A percentile compares a stretch with the other conserved stretches of the same genome.
Evolutionary conservation across 2,329 filamentous ascomycete genomes (phyloP).

Genomic region (Colletotrichum plurivorum): DNA sequence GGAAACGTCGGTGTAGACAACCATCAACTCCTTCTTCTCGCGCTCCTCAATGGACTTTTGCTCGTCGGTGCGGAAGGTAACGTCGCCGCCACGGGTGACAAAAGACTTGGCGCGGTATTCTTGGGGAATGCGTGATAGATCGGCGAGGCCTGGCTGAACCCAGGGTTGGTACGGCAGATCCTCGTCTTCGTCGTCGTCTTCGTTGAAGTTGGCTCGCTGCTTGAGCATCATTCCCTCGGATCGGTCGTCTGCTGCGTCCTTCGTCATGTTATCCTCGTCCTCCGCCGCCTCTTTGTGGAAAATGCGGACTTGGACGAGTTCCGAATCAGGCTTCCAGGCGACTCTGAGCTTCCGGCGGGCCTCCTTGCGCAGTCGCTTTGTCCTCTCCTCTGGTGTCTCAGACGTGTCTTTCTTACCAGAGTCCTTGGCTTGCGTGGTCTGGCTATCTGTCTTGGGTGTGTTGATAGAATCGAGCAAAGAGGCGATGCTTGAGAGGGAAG

Average conservation of each 20-base stretch:
- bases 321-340: slow-evolving; percentile 76
- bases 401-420: slow-evolving; percentile 56
- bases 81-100: slow-evolving; percentile 67
- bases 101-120: slow-evolving; percentile 64
- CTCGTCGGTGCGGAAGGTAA: slow-evolving; percentile 67
- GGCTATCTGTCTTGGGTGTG: slow-evolving; percentile 60
- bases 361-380: slow-evolving; percentile 80
- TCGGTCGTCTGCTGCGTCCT: slow-evolving; percentile 80
- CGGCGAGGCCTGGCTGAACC: slow-evolving; percentile 61
- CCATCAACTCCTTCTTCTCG: slow-evolving; percentile 73
- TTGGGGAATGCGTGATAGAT: slow-evolving; percentile 63
- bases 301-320: slow-evolving; percentile 75
- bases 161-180: slow-evolving; percentile 68
- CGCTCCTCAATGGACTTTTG: slow-evolving; percentile 69
- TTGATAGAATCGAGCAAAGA: slow-evolving; percentile 68
- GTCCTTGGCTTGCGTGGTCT: slow-evolving; percentile 65
- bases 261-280: slow-evolving; percentile 77
- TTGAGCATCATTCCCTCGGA: slow-evolving; percentile 80
- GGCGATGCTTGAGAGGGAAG: slow-evolving; percentile 64
- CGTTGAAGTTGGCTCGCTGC: slow-evolving; percentile 61
- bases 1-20: slow-evolving; percentile 66
- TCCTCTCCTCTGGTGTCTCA: slow-evolving; percentile 78
- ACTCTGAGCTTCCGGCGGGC: slow-evolving; percentile 79
- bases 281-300: slow-evolving; percentile 82
- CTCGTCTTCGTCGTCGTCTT: slow-evolving; percentile 70